These are phyloP conservation scores for Zymoseptoria passerinii DNA, from an alignment of 2,329 filamentous ascomycete genomes.

Conservation along the genomic window DNA sequence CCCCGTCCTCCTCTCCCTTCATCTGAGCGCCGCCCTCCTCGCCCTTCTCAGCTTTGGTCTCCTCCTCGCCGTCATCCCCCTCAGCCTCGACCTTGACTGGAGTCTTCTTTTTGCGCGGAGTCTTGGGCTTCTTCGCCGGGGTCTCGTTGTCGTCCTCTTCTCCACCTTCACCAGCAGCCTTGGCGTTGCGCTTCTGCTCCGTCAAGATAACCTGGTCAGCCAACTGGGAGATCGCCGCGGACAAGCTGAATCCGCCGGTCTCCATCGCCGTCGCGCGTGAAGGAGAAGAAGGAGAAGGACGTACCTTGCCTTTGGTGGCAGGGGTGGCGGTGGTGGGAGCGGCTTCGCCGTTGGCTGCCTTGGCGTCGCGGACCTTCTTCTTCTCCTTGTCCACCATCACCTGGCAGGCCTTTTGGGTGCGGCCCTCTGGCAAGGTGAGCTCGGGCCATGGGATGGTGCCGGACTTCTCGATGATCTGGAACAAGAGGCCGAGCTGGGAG, in stretches of 20 bases:
- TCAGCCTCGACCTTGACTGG: constrained; percentile 8
- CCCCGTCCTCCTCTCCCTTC: constrained; percentile 4
- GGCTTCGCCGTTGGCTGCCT: constrained; percentile 5
- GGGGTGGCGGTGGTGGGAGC: constrained; percentile 6
- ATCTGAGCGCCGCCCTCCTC: constrained; percentile 4
- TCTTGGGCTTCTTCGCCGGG: constrained; percentile 5
- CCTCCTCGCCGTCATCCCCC: constrained; percentile 7
- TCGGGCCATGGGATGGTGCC: constrained; percentile 24
- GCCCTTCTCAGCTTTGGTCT: background rate
- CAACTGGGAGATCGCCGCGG: background rate
- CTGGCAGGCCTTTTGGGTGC: constrained; percentile 24
- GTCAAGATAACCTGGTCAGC: background rate
- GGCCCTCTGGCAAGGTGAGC: constrained; percentile 24
- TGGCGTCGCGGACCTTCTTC: constrained; percentile 19
- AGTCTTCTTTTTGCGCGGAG: constrained; percentile 14
- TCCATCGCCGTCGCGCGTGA: background rate
- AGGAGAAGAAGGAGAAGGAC: background rate
- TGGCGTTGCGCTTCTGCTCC: constrained; percentile 18
- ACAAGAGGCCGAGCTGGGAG: constrained; percentile 19
- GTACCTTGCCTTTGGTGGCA: constrained; percentile 12
- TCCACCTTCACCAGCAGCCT: constrained; percentile 9
- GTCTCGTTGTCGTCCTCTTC: constrained; percentile 6
- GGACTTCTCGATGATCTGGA: constrained; percentile 23
- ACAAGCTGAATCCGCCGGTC: constrained; percentile 2
- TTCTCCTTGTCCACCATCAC: constrained; percentile 29